Base-by-base conservation (phyloP, 78 protist genomes). In the Polysphondylium violaceum region DNA sequence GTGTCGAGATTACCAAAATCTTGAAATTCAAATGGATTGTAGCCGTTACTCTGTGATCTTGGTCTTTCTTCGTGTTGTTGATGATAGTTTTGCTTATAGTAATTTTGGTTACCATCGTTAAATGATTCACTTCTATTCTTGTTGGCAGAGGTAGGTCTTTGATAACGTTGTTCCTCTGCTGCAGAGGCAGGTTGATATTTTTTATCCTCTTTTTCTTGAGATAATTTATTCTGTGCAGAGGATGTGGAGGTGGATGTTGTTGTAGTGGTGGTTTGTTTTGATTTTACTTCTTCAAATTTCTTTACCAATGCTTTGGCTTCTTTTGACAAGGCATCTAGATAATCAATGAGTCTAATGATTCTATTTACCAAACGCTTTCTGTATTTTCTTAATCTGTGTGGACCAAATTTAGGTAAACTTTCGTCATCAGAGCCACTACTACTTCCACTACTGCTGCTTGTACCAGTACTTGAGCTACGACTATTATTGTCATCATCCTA, bases 361-460 rank as follows among this genome's bases (percentile, higher is more conserved):
- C 74, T 81, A n/a, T 38, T 58, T n/a, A 68, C 63, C 29, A 68
- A 27, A 17, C 47, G 41, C 29, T 68, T 68, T 56, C 58, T 81
- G 43, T 47, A 68, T 29, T 81, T 68, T 81, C 89, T 81, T 36
- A 81, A 58, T 55, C 68, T 81, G 6, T 68, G 73, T 56, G 89
- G 89, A 17, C 72, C 71, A 33, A 63, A 77, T 35, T 64, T 77
- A 17, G 69, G 59, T 11, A 27, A 33, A 27, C 40, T 38, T 0
- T 77, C 87, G 1, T 61, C 69, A 2, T 50, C 58, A 3, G 58
- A 44, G 27, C 60, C 21, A 17, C 47, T 38, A 14, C 59, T 27
- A 5, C 60, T 16, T 4, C 47, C 59, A 47, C 60, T 47, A 12
- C 59, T 27, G 25, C 27, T 38, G 5, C 56, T 38, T 40, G 58